phyloP scores from a whole-genome alignment of 208 protist genomes.

The Chromosphaera perkinsii region DNA sequence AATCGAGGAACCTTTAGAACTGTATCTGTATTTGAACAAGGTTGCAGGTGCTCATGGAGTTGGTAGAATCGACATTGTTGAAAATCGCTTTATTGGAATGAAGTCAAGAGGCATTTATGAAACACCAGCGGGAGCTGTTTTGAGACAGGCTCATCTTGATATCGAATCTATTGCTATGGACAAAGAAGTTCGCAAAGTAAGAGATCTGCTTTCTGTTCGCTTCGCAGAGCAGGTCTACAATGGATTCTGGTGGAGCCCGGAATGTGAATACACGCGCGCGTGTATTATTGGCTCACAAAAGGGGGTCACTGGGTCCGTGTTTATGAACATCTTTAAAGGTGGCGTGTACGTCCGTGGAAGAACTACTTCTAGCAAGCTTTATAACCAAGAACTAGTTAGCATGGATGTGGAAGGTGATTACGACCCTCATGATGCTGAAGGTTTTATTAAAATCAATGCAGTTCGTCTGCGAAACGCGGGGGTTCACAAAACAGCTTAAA shows the following conservation, averaged over 20 bases:
- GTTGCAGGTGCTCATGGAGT: constrained; percentile 41
- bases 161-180: constrained; percentile 17
- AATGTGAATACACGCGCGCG: constrained; percentile 40
- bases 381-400: too few species aligned
- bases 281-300: constrained; percentile 27
- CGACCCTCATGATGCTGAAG: constrained; percentile 15
- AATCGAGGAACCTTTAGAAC: background rate
- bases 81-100: constrained; percentile 53
- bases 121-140: constrained; percentile 45
- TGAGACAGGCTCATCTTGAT: constrained; percentile 36
- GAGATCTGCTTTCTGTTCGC: constrained; percentile 37
- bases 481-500: background rate
- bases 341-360: too few species aligned
- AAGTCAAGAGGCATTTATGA: constrained; percentile 56
- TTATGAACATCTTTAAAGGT: too few species aligned
- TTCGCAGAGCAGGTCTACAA: constrained; percentile 52
- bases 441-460: constrained; percentile 25
- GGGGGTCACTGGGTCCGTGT: constrained; percentile 8
- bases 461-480: too few species aligned
- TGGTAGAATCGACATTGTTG: constrained; percentile 50
- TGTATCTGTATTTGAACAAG: background rate
- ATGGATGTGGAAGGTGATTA: constrained; percentile 12
- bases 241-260: constrained; percentile 51
- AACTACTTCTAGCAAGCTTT: too few species aligned
- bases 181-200: constrained; percentile 29